A percentile compares a stretch with the other conserved stretches of the same genome.
phyloP scores from a whole-genome alignment of 1,284 basidiomycete genomes.

The Boletellus dicymbophilus region DNA sequence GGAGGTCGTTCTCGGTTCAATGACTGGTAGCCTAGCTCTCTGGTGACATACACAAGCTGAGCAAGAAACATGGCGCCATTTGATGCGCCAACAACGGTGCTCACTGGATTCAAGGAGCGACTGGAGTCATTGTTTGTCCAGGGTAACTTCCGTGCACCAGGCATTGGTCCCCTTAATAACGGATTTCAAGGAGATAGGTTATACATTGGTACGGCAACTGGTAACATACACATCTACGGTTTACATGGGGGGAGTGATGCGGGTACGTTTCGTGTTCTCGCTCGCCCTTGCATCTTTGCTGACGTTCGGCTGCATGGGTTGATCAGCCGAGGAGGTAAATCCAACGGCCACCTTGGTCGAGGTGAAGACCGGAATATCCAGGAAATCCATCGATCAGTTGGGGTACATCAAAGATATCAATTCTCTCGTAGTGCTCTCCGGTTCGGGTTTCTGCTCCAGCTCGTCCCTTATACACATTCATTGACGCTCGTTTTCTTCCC shows the following conservation, averaged over 20 bases:
- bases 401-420: slow-evolving; percentile 83
- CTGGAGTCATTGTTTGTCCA: slow-evolving; percentile 43
- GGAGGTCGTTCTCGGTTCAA: background rate
- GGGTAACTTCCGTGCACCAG: slow-evolving; percentile 31
- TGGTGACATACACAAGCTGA: background rate
- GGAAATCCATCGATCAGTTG: slow-evolving; percentile 83
- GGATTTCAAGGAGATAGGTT: slow-evolving; percentile 62
- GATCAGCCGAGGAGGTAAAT: slow-evolving; percentile 35
- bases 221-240: slow-evolving; percentile 68
- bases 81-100: slow-evolving; percentile 36
- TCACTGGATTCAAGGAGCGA: slow-evolving; percentile 49
- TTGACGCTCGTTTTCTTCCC: background rate
- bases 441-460: slow-evolving; percentile 43
- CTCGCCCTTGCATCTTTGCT: background rate
- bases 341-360: slow-evolving; percentile 53
- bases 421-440: slow-evolving; percentile 80
- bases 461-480: background rate
- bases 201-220: slow-evolving; percentile 75
- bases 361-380: slow-evolving; percentile 64
- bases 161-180: slow-evolving; percentile 6
- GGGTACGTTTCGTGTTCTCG: slow-evolving; percentile 30
- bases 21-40: background rate
- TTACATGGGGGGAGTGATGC: slow-evolving; percentile 42
- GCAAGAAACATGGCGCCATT: slow-evolving; percentile 45
- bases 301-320: slow-evolving; percentile 1